Conservation (phyloP, 345 rosid genomes). For the Moringa oleifera region DNA sequence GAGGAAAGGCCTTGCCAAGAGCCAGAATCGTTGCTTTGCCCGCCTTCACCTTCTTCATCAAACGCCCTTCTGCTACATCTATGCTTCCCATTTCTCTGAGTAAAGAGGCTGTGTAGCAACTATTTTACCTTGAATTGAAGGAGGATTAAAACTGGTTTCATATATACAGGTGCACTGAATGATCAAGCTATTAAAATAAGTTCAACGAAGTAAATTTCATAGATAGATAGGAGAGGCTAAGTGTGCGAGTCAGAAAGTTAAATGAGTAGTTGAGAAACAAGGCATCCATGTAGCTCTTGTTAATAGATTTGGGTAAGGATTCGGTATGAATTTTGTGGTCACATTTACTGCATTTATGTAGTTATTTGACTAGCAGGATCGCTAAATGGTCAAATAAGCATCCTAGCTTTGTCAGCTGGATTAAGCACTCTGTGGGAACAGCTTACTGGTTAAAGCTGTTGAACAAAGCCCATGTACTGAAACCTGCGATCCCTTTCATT, state of each 20-base stretch:
- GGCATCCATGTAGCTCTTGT: conserved; percentile 23
- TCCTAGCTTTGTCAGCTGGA: too few species aligned
- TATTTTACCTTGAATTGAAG: conserved; percentile 18
- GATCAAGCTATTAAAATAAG: not conserved
- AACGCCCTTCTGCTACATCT: conserved; percentile 23
- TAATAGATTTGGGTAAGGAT: conserved; percentile 36
- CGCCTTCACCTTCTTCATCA: conserved; percentile 28
- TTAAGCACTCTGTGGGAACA: too few species aligned
- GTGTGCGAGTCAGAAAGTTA: not conserved
- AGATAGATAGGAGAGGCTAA: conserved; percentile 3
- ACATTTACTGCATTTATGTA: conserved; percentile 22
- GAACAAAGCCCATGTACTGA: too few species aligned
- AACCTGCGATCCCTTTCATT: too few species aligned
- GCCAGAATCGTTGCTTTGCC: conserved; percentile 87
- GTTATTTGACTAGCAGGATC: too few species aligned
- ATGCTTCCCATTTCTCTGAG: conserved; percentile 46
- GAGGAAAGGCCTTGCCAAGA: conserved; percentile 90
- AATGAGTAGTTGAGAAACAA: conserved; percentile 43
- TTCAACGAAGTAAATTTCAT: not conserved
- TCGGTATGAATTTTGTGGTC: conserved; percentile 37
- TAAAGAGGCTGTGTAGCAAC: conserved; percentile 3
- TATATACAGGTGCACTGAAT: conserved; percentile 23
- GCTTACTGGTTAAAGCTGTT: too few species aligned
- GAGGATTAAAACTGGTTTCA: not conserved
- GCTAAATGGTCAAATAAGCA: too few species aligned